Base-by-base conservation (phyloP, 768 basidiomycete genomes). In the Xanthoconium purpureum region DNA sequence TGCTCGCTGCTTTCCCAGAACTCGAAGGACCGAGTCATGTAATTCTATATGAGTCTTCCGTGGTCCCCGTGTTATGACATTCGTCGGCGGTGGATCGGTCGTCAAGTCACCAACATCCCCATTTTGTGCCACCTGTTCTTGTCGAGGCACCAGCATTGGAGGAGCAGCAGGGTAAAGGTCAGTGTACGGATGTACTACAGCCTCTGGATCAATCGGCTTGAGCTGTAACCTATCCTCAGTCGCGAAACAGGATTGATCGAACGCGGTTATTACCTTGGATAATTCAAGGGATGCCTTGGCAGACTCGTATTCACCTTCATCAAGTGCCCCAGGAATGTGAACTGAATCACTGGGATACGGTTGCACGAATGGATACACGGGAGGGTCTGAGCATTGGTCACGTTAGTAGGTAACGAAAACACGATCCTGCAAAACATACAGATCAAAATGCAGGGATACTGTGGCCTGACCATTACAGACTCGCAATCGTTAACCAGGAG, bases 31-130 rank as follows among this genome's bases (percentile, higher is more conserved):
- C 13, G 45, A 37, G 24, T 38, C 28, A 30, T 59, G 63, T 18
- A 69, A 42, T 29, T 67, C 69, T 43, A 55, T 54, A 32, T 71
- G 65, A 2, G 62, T 65, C 53, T 55, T 70, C 40, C 63, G 65
- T 20, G 12, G 39, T 39, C 59, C 58, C 44, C 29, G 52, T 17
- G 39, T 42, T 29, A 14, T 47, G 14, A 20, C 24, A 5, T 24
- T 44, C 11, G 12, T 30, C 18, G 28, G 50, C 13, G 24, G 18
- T 20, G 9, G 13, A 40, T 49, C 24, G 15, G 40, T 29, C 30
- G 18, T 29, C 48, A 45, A 46, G 29, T 39, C 14, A 12, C 10
- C 43, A 33, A 33, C 44, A 20, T 42, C 1, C 20, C 30, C 35
- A 32, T 44, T 30, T 44, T 49, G 50, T 24, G 18, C 52, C 4